Conservation (phyloP, 1,139 yeast species). For the Debaryomyces sp. region DNA sequence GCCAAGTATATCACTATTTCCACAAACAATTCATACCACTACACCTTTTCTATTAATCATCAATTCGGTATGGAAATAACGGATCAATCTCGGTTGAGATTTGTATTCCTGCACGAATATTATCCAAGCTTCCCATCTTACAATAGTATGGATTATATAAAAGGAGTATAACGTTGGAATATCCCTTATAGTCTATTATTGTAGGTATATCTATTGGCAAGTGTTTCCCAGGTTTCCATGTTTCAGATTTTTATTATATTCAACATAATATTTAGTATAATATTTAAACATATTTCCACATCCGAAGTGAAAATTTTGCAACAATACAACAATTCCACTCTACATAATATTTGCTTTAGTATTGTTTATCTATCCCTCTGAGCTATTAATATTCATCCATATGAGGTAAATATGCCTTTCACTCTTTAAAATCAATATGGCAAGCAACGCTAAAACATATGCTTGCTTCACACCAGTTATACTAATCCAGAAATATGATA, state of each 20-base stretch:
- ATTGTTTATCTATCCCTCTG: too few relatives aligned
- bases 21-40: neutral
- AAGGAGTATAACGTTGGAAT: neutral
- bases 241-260: neutral
- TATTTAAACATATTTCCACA: neutral
- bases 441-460: too few relatives aligned
- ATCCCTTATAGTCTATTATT: neutral
- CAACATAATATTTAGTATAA: neutral
- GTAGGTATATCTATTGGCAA: neutral
- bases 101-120: constrained; percentile 1
- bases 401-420: too few relatives aligned
- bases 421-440: too few relatives aligned
- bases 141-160: neutral
- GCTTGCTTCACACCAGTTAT: too few relatives aligned
- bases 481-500: too few relatives aligned
- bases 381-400: too few relatives aligned
- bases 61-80: constrained; percentile 3
- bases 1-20: neutral
- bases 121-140: neutral
- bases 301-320: neutral
- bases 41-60: neutral
- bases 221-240: neutral
- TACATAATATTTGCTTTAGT: neutral
- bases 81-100: constrained; percentile 2
- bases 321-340: neutral